These are phyloP conservation scores for Pythium phragmiticola DNA, from an alignment of 352 stramenopile genomes.

Conservation along the genomic window DNA sequence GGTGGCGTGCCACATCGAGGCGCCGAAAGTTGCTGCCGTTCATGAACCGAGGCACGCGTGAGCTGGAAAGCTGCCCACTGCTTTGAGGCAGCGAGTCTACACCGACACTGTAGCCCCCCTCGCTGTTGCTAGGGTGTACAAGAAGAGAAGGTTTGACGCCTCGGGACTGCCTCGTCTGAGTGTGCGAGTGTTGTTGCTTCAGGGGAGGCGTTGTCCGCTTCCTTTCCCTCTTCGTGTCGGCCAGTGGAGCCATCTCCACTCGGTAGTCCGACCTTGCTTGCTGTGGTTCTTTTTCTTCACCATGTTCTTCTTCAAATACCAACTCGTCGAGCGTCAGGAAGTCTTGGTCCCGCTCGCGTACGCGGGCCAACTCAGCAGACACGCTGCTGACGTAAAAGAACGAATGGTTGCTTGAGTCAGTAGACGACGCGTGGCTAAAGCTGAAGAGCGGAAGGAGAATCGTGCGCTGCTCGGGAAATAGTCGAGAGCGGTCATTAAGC, in stretches of 20 bases:
- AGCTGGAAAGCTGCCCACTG: not conserved
- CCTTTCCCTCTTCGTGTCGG: not conserved
- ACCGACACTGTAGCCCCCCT: slow-evolving; percentile 4
- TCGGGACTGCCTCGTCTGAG: not conserved
- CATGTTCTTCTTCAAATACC: slow-evolving; percentile 15
- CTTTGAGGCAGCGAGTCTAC: not conserved
- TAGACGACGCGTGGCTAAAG: slow-evolving; percentile 26
- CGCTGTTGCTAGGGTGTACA: not conserved
- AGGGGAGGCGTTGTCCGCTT: not conserved
- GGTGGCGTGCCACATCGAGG: slow-evolving; percentile 7
- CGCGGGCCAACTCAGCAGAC: not conserved
- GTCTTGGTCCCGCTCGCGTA: slow-evolving; percentile 12
- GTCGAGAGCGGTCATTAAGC: slow-evolving; percentile 30
- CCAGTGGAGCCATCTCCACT: not conserved
- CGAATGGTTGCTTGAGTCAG: slow-evolving; percentile 15
- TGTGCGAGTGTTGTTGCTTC: not conserved
- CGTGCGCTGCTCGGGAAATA: slow-evolving; percentile 34
- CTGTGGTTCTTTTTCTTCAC: not conserved
- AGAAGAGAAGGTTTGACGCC: not conserved
- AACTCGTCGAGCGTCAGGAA: slow-evolving; percentile 33
- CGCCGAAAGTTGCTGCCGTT: slow-evolving; percentile 22
- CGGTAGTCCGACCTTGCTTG: not conserved
- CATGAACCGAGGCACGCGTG: slow-evolving; percentile 19
- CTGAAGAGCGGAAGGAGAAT: slow-evolving; percentile 31
- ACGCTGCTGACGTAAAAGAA: slow-evolving; percentile 22